Conservation (phyloP, 1,284 basidiomycete genomes). For the Malassezia psittaci region DNA sequence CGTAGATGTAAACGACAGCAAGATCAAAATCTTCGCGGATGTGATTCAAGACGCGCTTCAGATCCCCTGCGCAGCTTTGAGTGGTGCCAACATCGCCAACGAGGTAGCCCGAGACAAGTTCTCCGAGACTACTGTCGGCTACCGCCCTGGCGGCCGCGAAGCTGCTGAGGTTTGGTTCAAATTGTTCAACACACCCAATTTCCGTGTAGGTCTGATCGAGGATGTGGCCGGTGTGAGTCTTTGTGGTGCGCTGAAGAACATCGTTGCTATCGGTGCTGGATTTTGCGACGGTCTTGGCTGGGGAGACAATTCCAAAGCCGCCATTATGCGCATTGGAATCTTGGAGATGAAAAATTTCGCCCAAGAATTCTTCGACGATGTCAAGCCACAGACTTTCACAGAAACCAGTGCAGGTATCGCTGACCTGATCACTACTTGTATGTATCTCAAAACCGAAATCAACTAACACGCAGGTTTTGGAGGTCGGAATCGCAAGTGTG, state of each 20-base stretch:
- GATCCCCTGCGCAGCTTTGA: slow-evolving; percentile 53
- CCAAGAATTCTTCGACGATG: slow-evolving; percentile 54
- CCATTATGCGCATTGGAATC: slow-evolving; percentile 53
- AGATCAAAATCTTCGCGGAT: slow-evolving; percentile 55
- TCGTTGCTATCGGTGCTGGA: slow-evolving; percentile 56
- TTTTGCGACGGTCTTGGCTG: slow-evolving; percentile 54
- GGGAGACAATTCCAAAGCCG: slow-evolving; percentile 57
- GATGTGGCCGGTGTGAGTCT: slow-evolving; percentile 56
- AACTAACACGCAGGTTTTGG: slow-evolving; percentile 45
- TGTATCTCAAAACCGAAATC: neutral
- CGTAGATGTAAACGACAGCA: slow-evolving; percentile 48
- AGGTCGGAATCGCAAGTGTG: slow-evolving; percentile 54
- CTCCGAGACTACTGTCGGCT: slow-evolving; percentile 56
- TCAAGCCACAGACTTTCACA: slow-evolving; percentile 53
- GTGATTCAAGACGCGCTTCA: slow-evolving; percentile 53
- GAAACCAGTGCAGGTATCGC: slow-evolving; percentile 54
- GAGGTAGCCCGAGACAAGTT: slow-evolving; percentile 53
- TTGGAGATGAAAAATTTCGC: slow-evolving; percentile 50
- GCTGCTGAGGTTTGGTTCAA: slow-evolving; percentile 41
- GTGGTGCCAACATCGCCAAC: slow-evolving; percentile 56
- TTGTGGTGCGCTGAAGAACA: slow-evolving; percentile 55
- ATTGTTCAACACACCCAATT: slow-evolving; percentile 52
- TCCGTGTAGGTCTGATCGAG: slow-evolving; percentile 54
- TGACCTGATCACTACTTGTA: slow-evolving; percentile 56
- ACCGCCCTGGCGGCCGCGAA: slow-evolving; percentile 45